Evolutionary conservation across 305 asterid species (phyloP).

Genomic region (Vinca major): DNA sequence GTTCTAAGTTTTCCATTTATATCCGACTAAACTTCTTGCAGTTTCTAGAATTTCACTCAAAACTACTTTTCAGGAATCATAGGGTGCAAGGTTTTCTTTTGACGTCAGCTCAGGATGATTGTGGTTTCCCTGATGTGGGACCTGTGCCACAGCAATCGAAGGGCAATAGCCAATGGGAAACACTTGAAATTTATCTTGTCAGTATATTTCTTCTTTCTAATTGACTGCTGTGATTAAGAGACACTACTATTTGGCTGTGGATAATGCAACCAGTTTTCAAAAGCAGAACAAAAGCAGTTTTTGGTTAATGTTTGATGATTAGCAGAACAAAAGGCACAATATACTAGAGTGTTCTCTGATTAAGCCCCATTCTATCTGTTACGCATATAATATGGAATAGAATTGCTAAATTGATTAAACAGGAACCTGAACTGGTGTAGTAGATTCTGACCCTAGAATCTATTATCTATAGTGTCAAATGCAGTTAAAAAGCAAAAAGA

Average conservation of each 20-base stretch:
- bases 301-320: too few relatives aligned
- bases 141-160: slow-evolving; percentile 33
- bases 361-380: background rate
- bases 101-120: slow-evolving; percentile 65
- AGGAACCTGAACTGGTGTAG: background rate
- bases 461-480: background rate
- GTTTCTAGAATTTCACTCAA: slow-evolving; percentile 3
- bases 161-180: slow-evolving; percentile 76
- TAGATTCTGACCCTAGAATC: background rate
- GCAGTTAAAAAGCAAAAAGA: background rate
- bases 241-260: background rate
- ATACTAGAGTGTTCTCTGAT: background rate
- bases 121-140: slow-evolving; percentile 43
- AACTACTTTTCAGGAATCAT: slow-evolving; percentile 46
- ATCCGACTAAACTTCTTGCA: slow-evolving; percentile 6
- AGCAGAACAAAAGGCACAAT: too few relatives aligned
- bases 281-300: too few relatives aligned
- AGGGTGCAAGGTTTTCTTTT: slow-evolving; percentile 54
- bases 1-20: background rate
- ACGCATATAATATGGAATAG: background rate
- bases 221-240: background rate
- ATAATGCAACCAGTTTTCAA: background rate
- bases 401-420: background rate
- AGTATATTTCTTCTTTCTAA: slow-evolving; percentile 27
- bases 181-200: slow-evolving; percentile 85